These are phyloP conservation scores for Stagonosporopsis cucurbitacearum DNA, from an alignment of 2,329 filamentous ascomycete genomes.

Conservation along the genomic window DNA sequence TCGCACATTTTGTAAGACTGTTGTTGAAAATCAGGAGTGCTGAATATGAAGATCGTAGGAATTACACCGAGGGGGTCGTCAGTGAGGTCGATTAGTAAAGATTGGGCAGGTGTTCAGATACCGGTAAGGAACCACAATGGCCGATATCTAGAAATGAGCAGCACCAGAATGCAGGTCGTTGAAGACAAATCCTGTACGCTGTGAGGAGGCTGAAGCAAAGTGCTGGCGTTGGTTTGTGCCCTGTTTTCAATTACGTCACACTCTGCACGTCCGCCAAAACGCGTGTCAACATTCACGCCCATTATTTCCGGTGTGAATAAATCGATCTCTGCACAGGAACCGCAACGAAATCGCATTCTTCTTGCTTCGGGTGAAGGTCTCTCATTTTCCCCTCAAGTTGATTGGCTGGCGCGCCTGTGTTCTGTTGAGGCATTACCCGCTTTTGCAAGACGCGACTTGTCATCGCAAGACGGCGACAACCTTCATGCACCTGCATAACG, in stretches of 20 bases:
- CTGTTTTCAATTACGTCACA: constrained; percentile 8
- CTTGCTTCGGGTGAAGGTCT: neutral
- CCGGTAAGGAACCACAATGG: neutral
- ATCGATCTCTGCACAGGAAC: neutral
- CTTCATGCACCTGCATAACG: neutral
- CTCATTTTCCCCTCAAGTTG: neutral
- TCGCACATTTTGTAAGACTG: constrained; percentile 27
- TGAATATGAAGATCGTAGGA: neutral
- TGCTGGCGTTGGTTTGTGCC: neutral
- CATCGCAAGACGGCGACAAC: neutral
- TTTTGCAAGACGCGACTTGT: constrained; percentile 2
- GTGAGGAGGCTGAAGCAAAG: constrained; percentile 13
- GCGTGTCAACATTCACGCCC: constrained; percentile 7
- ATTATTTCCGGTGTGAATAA: neutral
- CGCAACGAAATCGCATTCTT: neutral
- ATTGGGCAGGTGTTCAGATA: neutral
- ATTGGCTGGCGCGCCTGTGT: neutral
- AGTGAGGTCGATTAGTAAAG: neutral
- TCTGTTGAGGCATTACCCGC: constrained; percentile 3
- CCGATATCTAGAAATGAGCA: neutral
- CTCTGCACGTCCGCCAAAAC: constrained; percentile 1
- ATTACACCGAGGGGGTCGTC: neutral
- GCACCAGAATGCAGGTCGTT: neutral
- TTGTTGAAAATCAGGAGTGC: neutral
- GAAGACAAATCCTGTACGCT: neutral